Evolutionary conservation across 208 protist species (phyloP), one percentile per base, ranked within the genome.

Genomic region (Trypanosoma vivax): DNA sequence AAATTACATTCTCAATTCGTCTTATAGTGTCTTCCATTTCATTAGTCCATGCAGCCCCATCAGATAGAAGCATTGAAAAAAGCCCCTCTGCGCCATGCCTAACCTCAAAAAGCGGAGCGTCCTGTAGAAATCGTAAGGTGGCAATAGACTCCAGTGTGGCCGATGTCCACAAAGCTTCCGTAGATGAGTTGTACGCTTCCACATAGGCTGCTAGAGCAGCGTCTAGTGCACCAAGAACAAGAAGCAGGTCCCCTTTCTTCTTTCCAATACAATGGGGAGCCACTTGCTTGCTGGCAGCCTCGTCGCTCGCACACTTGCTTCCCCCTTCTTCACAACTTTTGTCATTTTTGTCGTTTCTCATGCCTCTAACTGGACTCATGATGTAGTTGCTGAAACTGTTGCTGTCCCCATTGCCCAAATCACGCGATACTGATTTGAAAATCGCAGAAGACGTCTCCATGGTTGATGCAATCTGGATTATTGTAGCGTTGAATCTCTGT

Each of bases 61-160:
- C 76, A 49, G 71, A 84, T 41, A 84, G 71, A 27, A 94, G 66
- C 24, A 54, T 62, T 21, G 72, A 24, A 13, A 94, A 66, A 19
- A 73, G 5, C 6, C 9, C 23, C 10, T 54, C 19, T 9, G 42
- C 24, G 41, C 54, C 25, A 53, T 52, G 23, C 61, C 37, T 14
- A 57, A 65, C 1, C 70, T n/a, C 27, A 87, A 60, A 14, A 38
- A 76, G 1, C 51, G 51, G 38, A 50, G 55, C 37, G 73, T 42
- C 34, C 54, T 88, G 71, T 38, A 80, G 60, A 45, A 86, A 88
- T 2, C 88, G 78, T n/a, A 71, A 67, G 1, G 81, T 79, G 2
- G 83, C 88, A 61, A 94, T 81, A 38, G 79, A 65, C 51, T 94
- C 81, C 18, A 94, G 49, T 18, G 74, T 88, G 1, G 81, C 79